Percentiles rank a stretch among this genome's conserved stretches.
Evolutionary conservation across 768 basidiomycete species (phyloP).

Genomic region (Boletus sp.): DNA sequence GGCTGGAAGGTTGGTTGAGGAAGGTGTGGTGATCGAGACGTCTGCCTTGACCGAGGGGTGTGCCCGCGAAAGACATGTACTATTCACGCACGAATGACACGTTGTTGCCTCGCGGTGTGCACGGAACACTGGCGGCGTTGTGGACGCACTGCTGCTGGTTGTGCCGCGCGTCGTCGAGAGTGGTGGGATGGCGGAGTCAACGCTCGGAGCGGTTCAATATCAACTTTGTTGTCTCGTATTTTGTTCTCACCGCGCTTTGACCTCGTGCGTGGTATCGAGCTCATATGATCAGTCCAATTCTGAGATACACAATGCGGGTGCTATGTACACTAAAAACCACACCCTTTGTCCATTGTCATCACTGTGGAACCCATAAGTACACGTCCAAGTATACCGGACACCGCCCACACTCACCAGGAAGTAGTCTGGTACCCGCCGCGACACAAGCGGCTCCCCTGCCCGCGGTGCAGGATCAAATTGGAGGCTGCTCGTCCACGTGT

Average conservation of each 20-base stretch:
- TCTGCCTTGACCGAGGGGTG: slow-evolving; percentile 81
- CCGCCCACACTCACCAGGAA: slow-evolving; percentile 71
- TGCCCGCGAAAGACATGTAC: slow-evolving; percentile 84
- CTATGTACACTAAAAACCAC: slow-evolving; percentile 24
- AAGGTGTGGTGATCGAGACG: slow-evolving; percentile 80
- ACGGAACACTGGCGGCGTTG: slow-evolving; percentile 1
- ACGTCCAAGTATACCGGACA: slow-evolving; percentile 25
- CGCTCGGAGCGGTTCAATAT: not conserved
- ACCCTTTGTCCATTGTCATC: slow-evolving; percentile 10
- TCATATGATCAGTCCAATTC: not conserved
- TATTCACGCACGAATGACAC: slow-evolving; percentile 13
- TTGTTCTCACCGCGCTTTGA: slow-evolving; percentile 8
- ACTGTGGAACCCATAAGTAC: slow-evolving; percentile 16
- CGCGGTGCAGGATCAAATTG: slow-evolving; percentile 99
- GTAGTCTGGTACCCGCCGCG: slow-evolving; percentile 91
- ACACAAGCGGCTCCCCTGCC: slow-evolving; percentile 97
- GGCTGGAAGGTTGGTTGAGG: slow-evolving; percentile 50
- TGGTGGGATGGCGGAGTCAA: not conserved
- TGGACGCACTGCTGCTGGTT: slow-evolving; percentile 8
- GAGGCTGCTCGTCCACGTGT: slow-evolving; percentile 58
- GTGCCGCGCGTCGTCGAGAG: slow-evolving; percentile 7
- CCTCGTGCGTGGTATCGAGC: not conserved
- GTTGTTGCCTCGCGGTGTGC: slow-evolving; percentile 14
- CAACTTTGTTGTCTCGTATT: slow-evolving; percentile 27
- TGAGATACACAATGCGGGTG: slow-evolving; percentile 19